These are phyloP conservation scores for Filobasidium uniguttulatum DNA, from an alignment of 1,284 basidiomycete species.

Conservation along the genomic window DNA sequence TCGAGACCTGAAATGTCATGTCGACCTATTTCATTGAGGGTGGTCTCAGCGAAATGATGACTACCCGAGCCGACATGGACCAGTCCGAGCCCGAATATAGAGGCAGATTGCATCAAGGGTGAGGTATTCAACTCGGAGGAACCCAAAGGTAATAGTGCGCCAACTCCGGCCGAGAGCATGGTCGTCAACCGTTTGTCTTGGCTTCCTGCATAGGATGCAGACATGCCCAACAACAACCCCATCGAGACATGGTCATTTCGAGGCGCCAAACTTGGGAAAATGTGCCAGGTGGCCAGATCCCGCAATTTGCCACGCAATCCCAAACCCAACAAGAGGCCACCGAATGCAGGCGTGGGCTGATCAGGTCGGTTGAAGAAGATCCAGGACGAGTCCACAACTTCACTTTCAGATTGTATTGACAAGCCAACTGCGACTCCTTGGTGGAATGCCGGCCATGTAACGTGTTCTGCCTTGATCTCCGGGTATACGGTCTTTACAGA, in stretches of 20 bases:
- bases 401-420: slow-evolving; percentile 61
- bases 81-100: slow-evolving; percentile 75
- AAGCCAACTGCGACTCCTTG: slow-evolving; percentile 89
- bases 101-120: slow-evolving; percentile 77
- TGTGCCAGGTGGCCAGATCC: slow-evolving; percentile 67
- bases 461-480: slow-evolving; percentile 51
- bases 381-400: slow-evolving; percentile 74
- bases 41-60: slow-evolving; percentile 79
- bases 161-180: slow-evolving; percentile 80
- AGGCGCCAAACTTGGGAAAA: slow-evolving; percentile 77
- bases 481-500: slow-evolving; percentile 5
- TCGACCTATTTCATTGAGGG: slow-evolving; percentile 68
- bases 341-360: slow-evolving; percentile 77
- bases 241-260: slow-evolving; percentile 93
- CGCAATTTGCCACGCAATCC: slow-evolving; percentile 83
- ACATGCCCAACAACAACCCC: slow-evolving; percentile 78
- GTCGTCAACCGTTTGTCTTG: slow-evolving; percentile 77
- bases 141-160: slow-evolving; percentile 75
- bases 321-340: slow-evolving; percentile 84
- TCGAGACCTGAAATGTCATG: slow-evolving; percentile 65
- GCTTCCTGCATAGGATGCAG: slow-evolving; percentile 80
- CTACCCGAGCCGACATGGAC: slow-evolving; percentile 79
- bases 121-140: slow-evolving; percentile 79
- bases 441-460: slow-evolving; percentile 91
- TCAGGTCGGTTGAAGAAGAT: slow-evolving; percentile 83